phyloP scores from a whole-genome alignment of 371 early-diverging fungal species.

The Rhizopus microsporus region DNA sequence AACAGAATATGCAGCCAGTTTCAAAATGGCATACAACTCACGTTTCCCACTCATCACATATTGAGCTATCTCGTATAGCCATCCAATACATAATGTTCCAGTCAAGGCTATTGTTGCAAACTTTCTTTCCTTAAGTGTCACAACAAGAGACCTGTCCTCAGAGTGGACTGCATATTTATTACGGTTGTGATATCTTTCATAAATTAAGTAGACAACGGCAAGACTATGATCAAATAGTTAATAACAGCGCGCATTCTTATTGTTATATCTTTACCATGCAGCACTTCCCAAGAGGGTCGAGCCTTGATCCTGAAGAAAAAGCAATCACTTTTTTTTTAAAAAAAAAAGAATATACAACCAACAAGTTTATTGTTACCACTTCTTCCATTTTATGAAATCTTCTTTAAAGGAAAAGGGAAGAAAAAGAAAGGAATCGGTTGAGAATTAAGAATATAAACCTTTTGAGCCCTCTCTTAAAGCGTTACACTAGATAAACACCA shows the following conservation, averaged over 20 bases:
- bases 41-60: constrained; percentile 1
- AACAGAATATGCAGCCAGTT: constrained; percentile 2
- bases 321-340: not conserved
- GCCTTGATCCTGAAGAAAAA: not conserved
- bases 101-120: constrained; percentile 2
- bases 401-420: not conserved
- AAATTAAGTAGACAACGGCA: not conserved
- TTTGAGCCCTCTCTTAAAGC: not conserved
- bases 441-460: not conserved
- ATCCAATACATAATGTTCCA: constrained; percentile 2
- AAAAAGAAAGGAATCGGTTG: not conserved
- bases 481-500: not conserved
- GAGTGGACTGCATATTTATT: constrained; percentile 4
- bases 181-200: constrained; percentile 7
- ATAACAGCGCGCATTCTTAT: not conserved
- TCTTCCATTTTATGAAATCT: not conserved
- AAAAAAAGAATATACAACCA: not conserved
- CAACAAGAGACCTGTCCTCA: constrained; percentile 9
- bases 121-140: constrained; percentile 12
- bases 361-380: not conserved
- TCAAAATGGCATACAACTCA: constrained; percentile 5
- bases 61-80: constrained; percentile 12
- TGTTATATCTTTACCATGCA: not conserved
- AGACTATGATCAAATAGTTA: not conserved
- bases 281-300: constrained; percentile 1